phyloP scores from a whole-genome alignment of 1,284 basidiomycete genomes.

The Cerrena zonata region DNA sequence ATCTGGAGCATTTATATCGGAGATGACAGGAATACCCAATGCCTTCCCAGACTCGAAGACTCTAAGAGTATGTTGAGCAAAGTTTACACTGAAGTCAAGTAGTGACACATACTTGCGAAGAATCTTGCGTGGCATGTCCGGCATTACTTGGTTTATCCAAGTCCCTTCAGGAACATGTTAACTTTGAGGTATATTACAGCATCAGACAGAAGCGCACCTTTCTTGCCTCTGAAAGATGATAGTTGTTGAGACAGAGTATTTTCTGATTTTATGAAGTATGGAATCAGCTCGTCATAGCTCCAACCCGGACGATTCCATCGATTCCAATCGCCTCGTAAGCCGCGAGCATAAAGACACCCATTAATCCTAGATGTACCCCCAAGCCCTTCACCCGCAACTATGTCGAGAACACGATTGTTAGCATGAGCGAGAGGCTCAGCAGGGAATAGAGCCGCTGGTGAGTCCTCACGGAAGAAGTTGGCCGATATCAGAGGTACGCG shows the following conservation, averaged over 20 bases:
- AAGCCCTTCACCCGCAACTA: background rate
- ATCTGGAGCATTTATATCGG: constrained; percentile 18
- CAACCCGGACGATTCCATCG: constrained; percentile 30
- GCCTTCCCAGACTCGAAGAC: constrained; percentile 1
- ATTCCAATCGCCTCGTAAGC: constrained; percentile 29
- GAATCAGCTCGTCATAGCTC: constrained; percentile 28
- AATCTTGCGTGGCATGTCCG: background rate
- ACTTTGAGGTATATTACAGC: background rate
- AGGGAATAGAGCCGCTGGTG: background rate
- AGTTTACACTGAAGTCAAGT: background rate
- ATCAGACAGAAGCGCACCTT: background rate
- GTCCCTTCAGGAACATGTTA: too few relatives aligned
- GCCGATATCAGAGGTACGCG: constrained; percentile 27
- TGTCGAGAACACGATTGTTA: background rate
- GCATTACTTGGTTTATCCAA: background rate
- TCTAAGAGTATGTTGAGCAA: background rate
- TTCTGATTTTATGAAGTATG: constrained; percentile 28
- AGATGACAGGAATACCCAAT: constrained; percentile 17
- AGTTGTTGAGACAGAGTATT: background rate
- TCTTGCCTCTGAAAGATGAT: background rate
- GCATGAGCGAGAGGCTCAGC: background rate
- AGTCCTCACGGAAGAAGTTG: background rate
- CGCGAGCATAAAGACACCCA: constrained; percentile 30
- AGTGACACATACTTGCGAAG: background rate
- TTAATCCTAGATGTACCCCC: constrained; percentile 37